Evolutionary conservation across 1,284 basidiomycete genomes (phyloP).

Genomic region (Peniophora sp.): DNA sequence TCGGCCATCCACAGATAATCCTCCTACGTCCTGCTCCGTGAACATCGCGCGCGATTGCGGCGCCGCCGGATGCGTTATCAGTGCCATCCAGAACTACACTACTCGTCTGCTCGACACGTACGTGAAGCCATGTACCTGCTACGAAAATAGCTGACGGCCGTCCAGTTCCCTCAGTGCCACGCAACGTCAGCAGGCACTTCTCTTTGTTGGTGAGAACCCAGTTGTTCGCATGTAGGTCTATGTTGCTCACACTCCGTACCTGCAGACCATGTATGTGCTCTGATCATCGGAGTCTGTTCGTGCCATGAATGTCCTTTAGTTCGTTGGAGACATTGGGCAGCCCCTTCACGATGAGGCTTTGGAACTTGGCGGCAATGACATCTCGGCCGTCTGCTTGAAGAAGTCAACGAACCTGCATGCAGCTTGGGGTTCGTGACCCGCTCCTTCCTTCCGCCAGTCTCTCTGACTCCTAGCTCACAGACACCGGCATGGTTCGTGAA

Average conservation of each 20-base stretch:
- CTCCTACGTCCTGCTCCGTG: conserved; percentile 41
- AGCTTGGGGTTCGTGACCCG: conserved; percentile 19
- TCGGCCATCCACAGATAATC: conserved; percentile 28
- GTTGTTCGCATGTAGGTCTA: neutral
- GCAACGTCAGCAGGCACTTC: conserved; percentile 41
- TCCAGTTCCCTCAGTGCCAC: conserved; percentile 22
- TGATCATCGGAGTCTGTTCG: too few species aligned
- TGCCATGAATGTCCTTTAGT: too few species aligned
- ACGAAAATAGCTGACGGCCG: neutral
- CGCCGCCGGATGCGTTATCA: conserved; percentile 39
- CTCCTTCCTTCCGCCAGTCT: neutral
- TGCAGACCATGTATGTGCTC: neutral
- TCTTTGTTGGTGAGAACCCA: conserved; percentile 29
- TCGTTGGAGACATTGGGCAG: conserved; percentile 45
- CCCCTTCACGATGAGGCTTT: conserved; percentile 31
- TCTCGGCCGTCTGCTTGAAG: conserved; percentile 20
- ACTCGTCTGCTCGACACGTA: conserved; percentile 34
- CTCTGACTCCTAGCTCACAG: conserved; percentile 14
- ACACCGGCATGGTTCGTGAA: conserved; percentile 29
- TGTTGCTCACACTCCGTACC: neutral
- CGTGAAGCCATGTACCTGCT: neutral
- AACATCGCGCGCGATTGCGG: conserved; percentile 35
- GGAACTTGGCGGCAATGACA: conserved; percentile 21
- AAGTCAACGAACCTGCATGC: conserved; percentile 40
- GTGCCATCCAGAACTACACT: conserved; percentile 50